phyloP scores from a whole-genome alignment of 305 asterid genomes.

The Fraxinus angustifolia region DNA sequence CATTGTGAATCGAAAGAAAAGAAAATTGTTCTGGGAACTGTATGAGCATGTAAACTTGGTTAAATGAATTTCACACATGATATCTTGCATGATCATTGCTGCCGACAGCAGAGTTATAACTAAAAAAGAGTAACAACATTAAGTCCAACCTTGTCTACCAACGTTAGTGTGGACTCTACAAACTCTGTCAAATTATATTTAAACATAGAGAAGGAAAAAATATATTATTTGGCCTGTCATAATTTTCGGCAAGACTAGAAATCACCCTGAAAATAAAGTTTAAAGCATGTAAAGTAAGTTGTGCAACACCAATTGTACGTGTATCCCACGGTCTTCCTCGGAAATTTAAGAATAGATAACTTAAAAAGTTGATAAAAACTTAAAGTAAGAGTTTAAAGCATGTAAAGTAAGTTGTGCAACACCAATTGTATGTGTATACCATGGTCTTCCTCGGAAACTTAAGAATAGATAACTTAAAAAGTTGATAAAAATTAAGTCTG shows the following conservation, averaged over 20 bases:
- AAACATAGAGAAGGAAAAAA: background rate
- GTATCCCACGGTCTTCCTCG: constrained; percentile 7
- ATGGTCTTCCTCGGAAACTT: constrained; percentile 12
- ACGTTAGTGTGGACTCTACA: background rate
- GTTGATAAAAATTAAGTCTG: no score
- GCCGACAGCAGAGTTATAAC: background rate
- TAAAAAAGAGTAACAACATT: background rate
- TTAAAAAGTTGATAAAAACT: background rate
- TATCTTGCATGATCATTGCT: background rate
- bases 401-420: background rate
- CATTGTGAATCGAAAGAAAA: background rate
- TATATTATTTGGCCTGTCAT: background rate
- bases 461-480: background rate
- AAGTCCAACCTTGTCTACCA: background rate
- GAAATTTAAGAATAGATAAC: constrained; percentile 1
- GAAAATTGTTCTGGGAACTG: background rate
- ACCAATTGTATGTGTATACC: background rate
- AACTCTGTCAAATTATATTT: background rate
- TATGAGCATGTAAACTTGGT: background rate
- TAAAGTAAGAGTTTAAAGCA: background rate
- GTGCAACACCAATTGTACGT: background rate
- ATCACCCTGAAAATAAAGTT: constrained; percentile 2
- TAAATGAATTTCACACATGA: background rate
- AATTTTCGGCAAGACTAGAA: background rate
- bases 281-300: background rate